Base-by-base conservation (phyloP, 306 rosid genomes). In the Phaseolus lunatus region DNA sequence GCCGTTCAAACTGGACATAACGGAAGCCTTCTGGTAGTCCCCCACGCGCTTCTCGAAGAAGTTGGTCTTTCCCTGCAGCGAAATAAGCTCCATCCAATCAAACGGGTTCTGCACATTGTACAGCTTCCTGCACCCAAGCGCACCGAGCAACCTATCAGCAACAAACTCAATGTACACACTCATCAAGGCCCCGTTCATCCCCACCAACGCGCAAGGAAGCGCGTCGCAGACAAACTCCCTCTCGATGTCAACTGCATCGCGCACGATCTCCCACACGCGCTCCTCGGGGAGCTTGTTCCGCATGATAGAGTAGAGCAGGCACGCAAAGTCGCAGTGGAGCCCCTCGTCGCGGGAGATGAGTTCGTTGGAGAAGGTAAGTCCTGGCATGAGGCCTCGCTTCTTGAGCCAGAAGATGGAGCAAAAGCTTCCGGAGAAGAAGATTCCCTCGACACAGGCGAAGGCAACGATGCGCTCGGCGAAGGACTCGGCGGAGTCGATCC, bases 11-110 rank as follows among this genome's bases (percentile, higher is more conserved):
- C 93, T 91, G 0, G 87, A 82, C 98, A 94, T 91, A 0, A 94
- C 94, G 0, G 96, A 85, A 0, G 97, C 96, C 80, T 86, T 94
- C 85, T 91, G 96, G 20, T 91, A 94, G 9, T 94, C 98, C 0
- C 98, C 97, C 0, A 94, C 98, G 3, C 97, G 80, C 78, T 91
- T 88, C 80, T 94, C 98, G 8, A 94, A 94, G 78, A 94, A 94
- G 61, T 94, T 94, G 2, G 97, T 91, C 78, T 94, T 94, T 20
- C 98, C 96, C 68, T 94, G 97, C 66, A 94, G 78, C 1, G 97
- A 91, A n/a, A 94, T 94, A 82, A 94, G 62, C 77, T 94, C 98
- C 98, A 94, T 94, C 98, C 98, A 94, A 72, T 91, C 98, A 23
- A 94, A 94, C 0, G 98, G 98, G 66, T 94, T 94, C 66, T 72